Evolutionary conservation across 2,329 filamentous ascomycete genomes (phyloP).

Genomic region (Cryphonectria carpinicola): DNA sequence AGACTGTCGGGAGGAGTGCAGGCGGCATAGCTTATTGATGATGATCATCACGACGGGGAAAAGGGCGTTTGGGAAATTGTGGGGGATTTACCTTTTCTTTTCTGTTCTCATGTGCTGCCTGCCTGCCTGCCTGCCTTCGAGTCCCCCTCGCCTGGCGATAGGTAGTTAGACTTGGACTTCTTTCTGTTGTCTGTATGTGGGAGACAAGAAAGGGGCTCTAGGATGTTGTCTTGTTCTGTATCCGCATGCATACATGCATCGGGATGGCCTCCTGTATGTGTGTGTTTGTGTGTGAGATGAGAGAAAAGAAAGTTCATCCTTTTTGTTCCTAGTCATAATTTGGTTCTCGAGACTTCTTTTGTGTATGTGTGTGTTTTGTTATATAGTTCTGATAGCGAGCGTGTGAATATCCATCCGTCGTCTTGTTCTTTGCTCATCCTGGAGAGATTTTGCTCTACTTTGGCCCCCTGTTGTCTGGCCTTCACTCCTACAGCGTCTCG

Average conservation of each 20-base stretch:
- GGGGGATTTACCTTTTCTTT: not conserved
- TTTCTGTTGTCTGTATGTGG: not conserved
- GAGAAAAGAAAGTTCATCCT: not conserved
- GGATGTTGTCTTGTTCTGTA: not conserved
- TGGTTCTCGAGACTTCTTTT: not conserved
- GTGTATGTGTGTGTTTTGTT: not conserved
- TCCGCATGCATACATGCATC: not conserved
- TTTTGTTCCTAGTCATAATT: not conserved
- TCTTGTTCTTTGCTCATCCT: not conserved
- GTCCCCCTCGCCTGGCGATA: not conserved
- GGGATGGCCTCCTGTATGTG: not conserved
- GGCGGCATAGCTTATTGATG: conserved; percentile 42
- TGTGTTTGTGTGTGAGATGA: not conserved
- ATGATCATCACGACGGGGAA: conserved; percentile 7
- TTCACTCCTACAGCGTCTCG: too few species aligned
- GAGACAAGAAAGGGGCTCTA: not conserved
- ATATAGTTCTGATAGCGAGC: conserved; percentile 11
- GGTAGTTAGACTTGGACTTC: not conserved
- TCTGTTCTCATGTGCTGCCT: not conserved
- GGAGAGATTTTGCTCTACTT: too few species aligned
- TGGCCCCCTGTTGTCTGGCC: too few species aligned
- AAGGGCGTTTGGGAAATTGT: not conserved
- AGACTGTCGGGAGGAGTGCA: conserved; percentile 55
- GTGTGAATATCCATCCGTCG: not conserved
- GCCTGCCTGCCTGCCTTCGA: not conserved